Evolutionary conservation across 2,329 filamentous ascomycete genomes (phyloP), one percentile per base, ranked within the genome.

Genomic region (Cytospora paraplurivora): DNA sequence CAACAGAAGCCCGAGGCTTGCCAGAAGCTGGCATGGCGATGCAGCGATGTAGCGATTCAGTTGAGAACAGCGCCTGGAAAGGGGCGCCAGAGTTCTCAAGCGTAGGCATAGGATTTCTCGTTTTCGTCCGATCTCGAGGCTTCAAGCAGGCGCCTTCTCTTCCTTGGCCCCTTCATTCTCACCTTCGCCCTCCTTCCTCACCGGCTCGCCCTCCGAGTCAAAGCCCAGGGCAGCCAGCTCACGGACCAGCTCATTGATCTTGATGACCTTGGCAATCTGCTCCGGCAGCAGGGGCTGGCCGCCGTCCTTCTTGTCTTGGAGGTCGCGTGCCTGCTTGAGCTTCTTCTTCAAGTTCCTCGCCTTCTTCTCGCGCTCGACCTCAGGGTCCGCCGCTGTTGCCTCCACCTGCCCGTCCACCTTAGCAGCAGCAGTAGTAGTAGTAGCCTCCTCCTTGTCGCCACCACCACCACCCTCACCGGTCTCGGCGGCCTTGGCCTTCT

Each of bases 221-320:
- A 98, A 92, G 0, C 94, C 94, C 34, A 99, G 81, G 2, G 85
- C 84, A 71, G 96, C 91, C 62, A 99, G 79, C 74, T 98, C 93
- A 13, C 93, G 86, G 63, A 97, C 88, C 57, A 99, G 83, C 79
- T 99, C 95, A 67, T 92, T 92, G 74, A 99, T 97, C 77, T 95
- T 96, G 75, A 97, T 96, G 62, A 99, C 92, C 79, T 99, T 99
- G 70, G 94, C 93, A 68, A 98, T 89, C 78, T 99, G 95, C 78
- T 99, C 95, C 0, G 93, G 94, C 33, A 98, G 81, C 66, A 99
- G 78, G 5, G 86, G 83, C 73, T 92, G 90, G 21, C 95, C 95
- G 62, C 87, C 88, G 32, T 96, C 91, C 76, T 96, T 96, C 82
- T 97, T 97, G 71, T 88, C 89, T 74, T 92, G 90, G 60, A 99